Conservation (phyloP, 1,139 yeast species). For the Zygoascus hellenicus region DNA sequence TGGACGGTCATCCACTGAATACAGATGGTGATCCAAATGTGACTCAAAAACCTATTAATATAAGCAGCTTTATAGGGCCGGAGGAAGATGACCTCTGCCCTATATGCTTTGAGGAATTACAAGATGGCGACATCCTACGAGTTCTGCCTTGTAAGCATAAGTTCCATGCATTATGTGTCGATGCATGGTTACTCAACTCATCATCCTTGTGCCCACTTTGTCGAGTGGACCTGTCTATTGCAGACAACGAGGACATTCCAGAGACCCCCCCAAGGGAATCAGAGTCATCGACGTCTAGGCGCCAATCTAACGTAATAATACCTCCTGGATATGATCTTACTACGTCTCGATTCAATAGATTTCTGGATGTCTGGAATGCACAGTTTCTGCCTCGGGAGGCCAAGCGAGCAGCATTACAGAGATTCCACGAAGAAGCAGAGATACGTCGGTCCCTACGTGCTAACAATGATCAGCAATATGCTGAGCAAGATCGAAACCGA, state of each 20-base stretch:
- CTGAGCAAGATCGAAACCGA: slow-evolving; percentile 22
- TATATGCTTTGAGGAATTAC: slow-evolving; percentile 58
- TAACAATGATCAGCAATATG: slow-evolving; percentile 14
- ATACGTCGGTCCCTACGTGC: slow-evolving; percentile 24
- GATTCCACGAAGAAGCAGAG: slow-evolving; percentile 31
- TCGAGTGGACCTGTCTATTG: slow-evolving; percentile 48
- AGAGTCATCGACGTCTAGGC: neutral
- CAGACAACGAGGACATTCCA: slow-evolving; percentile 24
- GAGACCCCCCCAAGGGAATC: slow-evolving; percentile 22
- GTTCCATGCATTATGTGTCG: slow-evolving; percentile 73
- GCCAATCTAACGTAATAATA: slow-evolving; percentile 12
- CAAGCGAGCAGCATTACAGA: slow-evolving; percentile 28
- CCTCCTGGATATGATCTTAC: slow-evolving; percentile 28
- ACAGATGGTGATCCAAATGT: neutral
- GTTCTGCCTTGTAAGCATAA: slow-evolving; percentile 78
- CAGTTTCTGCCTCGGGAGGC: slow-evolving; percentile 32
- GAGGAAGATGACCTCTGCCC: slow-evolving; percentile 45
- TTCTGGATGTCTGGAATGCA: slow-evolving; percentile 34
- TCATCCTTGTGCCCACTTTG: slow-evolving; percentile 83
- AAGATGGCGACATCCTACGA: slow-evolving; percentile 54
- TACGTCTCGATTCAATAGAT: slow-evolving; percentile 28
- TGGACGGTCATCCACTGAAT: neutral
- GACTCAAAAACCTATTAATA: neutral
- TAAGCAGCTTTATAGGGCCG: neutral
- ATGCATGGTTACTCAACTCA: slow-evolving; percentile 72